Percentiles rank a stretch among this genome's conserved stretches.
Evolutionary conservation across 768 basidiomycete genomes (phyloP).

Genomic region (Amanita jacksonii): DNA sequence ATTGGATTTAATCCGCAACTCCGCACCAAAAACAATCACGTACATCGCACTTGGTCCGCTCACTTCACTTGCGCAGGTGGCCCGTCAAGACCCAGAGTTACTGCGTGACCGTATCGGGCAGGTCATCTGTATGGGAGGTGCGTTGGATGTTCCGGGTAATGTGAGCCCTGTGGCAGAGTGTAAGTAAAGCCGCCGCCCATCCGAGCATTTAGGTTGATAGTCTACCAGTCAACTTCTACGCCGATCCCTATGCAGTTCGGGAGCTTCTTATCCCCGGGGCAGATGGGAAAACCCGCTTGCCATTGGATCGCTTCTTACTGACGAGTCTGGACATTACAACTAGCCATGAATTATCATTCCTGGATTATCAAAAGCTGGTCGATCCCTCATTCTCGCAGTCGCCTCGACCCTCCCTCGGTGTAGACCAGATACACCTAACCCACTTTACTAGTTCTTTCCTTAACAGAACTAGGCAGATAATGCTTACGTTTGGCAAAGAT

Average conservation of each 20-base stretch:
- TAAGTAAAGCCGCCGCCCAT: slow-evolving; percentile 23
- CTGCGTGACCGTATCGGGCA: slow-evolving; percentile 55
- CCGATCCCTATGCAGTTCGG: slow-evolving; percentile 79
- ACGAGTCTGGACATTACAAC: slow-evolving; percentile 80
- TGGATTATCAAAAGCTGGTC: slow-evolving; percentile 43
- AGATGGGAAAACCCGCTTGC: slow-evolving; percentile 33
- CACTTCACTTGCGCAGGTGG: slow-evolving; percentile 67
- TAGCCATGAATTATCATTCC: slow-evolving; percentile 68
- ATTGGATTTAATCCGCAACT: slow-evolving; percentile 41
- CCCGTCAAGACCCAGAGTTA: slow-evolving; percentile 42
- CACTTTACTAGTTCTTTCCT: slow-evolving; percentile 80
- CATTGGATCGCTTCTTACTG: slow-evolving; percentile 57
- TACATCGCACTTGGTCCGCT: slow-evolving; percentile 71
- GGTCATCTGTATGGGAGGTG: slow-evolving; percentile 91
- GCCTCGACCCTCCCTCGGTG: slow-evolving; percentile 33
- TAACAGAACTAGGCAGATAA: slow-evolving; percentile 63
- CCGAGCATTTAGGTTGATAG: not conserved
- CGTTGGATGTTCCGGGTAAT: slow-evolving; percentile 87
- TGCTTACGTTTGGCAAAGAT: slow-evolving; percentile 75
- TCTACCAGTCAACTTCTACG: slow-evolving; percentile 68
- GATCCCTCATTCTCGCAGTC: slow-evolving; percentile 53
- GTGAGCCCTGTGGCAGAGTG: slow-evolving; percentile 78
- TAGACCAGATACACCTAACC: slow-evolving; percentile 46
- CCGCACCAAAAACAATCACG: slow-evolving; percentile 46
- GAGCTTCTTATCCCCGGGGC: slow-evolving; percentile 43